phyloP scores from a whole-genome alignment of 2,329 filamentous ascomycete genomes.

The Diaporthe destruens region DNA sequence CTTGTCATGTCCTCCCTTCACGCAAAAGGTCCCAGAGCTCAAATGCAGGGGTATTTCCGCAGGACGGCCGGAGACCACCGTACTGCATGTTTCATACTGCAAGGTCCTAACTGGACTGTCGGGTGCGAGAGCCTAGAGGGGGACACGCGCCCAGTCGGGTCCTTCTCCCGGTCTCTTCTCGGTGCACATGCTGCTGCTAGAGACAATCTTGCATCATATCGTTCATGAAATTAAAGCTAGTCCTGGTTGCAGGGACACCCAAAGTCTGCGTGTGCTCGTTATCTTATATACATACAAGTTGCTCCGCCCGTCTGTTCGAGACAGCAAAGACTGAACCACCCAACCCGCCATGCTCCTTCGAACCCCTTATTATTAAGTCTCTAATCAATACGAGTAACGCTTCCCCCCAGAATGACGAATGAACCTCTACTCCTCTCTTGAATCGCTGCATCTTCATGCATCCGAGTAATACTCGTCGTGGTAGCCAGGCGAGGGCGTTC shows the following conservation, averaged over 20 bases:
- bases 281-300: constrained; percentile 29
- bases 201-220: background rate
- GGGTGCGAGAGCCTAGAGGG: background rate
- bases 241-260: background rate
- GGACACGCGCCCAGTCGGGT: background rate
- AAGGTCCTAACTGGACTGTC: background rate
- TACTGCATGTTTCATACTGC: background rate
- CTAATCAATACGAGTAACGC: constrained; percentile 14
- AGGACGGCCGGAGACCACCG: background rate
- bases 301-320: background rate
- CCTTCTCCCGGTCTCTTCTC: too few relatives aligned
- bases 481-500: constrained; percentile 54
- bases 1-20: background rate
- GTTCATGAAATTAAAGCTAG: constrained; percentile 19
- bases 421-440: background rate
- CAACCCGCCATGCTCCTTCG: constrained; percentile 12
- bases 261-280: constrained; percentile 25
- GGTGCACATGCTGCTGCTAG: background rate
- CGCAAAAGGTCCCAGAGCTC: background rate
- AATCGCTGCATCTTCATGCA: constrained; percentile 49
- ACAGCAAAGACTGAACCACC: background rate
- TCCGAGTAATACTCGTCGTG: constrained; percentile 70
- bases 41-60: background rate
- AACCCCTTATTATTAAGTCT: constrained; percentile 16
- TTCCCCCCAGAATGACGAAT: background rate